Evolutionary conservation across 495 filamentous ascomycete genomes (phyloP).

Genomic region (Pseudevernia furfuracea): DNA sequence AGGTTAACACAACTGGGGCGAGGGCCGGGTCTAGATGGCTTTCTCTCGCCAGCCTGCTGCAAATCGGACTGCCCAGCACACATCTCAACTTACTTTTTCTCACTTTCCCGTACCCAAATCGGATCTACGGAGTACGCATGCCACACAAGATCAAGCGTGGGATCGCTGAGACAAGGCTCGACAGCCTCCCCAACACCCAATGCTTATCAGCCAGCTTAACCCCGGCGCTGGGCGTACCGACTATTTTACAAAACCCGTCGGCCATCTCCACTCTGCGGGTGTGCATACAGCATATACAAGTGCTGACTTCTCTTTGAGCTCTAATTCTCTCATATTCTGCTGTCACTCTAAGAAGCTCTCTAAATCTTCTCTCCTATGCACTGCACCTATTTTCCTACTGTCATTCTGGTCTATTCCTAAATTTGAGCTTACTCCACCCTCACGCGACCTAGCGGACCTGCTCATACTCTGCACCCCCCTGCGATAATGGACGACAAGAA

Average conservation of each 20-base stretch:
- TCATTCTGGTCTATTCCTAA: background rate
- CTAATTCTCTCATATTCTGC: constrained; percentile 8
- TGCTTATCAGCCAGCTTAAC: constrained; percentile 17
- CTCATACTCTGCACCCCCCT: constrained; percentile 13
- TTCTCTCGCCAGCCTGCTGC: background rate
- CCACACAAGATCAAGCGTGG: background rate
- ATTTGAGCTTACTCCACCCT: constrained; percentile 15
- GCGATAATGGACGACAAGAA: constrained; percentile 25
- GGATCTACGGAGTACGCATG: background rate
- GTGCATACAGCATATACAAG: constrained; percentile 5
- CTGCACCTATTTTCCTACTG: background rate
- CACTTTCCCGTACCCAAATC: background rate
- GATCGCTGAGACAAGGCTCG: background rate
- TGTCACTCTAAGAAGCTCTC: constrained; percentile 1
- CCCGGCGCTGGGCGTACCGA: background rate
- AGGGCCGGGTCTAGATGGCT: constrained; percentile 13
- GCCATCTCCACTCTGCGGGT: constrained; percentile 19
- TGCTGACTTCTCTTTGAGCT: background rate
- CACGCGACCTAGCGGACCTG: constrained; percentile 20
- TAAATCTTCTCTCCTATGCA: background rate
- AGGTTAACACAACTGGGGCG: background rate
- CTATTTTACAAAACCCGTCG: constrained; percentile 11
- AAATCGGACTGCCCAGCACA: constrained; percentile 1
- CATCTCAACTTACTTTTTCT: background rate
- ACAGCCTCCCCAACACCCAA: background rate